Evolutionary conservation across 129 eudicot genomes (phyloP), one percentile per base, ranked within the genome.

Genomic region (Arctium minus): DNA sequence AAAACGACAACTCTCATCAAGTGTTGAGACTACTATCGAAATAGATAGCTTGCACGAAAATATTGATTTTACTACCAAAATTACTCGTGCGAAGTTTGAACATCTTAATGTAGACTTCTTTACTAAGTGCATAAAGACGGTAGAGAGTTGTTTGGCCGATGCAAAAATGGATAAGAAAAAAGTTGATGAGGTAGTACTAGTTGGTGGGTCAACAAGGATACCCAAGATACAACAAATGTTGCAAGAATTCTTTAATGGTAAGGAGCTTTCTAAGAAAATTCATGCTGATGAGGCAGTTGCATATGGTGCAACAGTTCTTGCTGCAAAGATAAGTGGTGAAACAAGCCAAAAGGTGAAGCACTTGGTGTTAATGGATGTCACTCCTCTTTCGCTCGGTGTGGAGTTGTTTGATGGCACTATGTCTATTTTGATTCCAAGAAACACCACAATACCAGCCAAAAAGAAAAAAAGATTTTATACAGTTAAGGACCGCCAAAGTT

Each of bases 1-100:
- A 8, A 89, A 89, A 83, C 73, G 90, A 35, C 78, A 81, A 56
- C 87, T 89, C 11, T 89, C 92, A 0, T 86, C 90, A 0, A 82
- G 85, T 29, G 67, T 65, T 36, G 48, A 39, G 67, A 78, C 82
- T 6, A 22, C 82, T 10, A 78, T 78, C 1, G 74, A 78, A 78
- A 39, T 78, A 15, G 82, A 78, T 22, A 37, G 81, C 18, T 18
- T 78, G 13, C 81, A 78, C 81, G 35, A 78, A 9, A 73, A 73
- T 18, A 78, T 78, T 40, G 74, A 78, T 60, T 78, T 78, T 67
- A 38, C 74, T 27, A 27, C 82, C 3, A 79, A 44, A 79, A 68
- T 79, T 69, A 79, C 75, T 6, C 75, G 82, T 30, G 82, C 82
- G 17, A 79, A 68, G 67, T 79, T 79, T 31, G 82, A 79, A 42